Base-by-base conservation (phyloP, 441 rosid genomes). In the Adansonia grandidieri region DNA sequence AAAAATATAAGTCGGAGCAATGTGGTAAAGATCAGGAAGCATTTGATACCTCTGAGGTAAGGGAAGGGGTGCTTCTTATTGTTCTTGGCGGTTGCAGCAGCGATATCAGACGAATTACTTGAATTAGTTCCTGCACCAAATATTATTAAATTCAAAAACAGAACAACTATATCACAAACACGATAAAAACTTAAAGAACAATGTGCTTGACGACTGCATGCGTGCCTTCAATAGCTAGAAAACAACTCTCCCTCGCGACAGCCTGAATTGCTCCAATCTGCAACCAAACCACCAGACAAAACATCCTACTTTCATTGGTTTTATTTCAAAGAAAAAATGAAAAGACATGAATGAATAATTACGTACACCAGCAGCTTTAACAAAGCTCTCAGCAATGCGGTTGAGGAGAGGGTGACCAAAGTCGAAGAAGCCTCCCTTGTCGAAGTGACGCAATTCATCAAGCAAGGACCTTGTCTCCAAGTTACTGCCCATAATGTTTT, bases 391-490 rank as follows among this genome's bases (percentile, higher is more conserved):
- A 3, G 98, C 91, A 76, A 93, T 75, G 73, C 95, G 92, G 83
- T 94, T 94, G 56, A 94, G 97, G 75, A 94, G 95, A 84, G 97
- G 99, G 81, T 93, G 98, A 51, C 98, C 98, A 37, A 96, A 87
- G 81, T 94, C 99, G 77, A 96, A 87, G 78, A 88, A 83, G 51
- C 90, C 77, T 24, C 89, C 88, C 73, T 91, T 91, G 64, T 91
- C 91, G 42, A 91, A 91, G 51, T 80, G 78, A 73, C 80, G 87
- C 24, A 90, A 65, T 57, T 91, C 97, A 45, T 86, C 89, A 20
- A 89, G 76, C 65, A 88, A 84, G 0, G 91, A 81, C 65, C 88
- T 82, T 4, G 84, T 80, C 78, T 91, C 96, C 86, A 89, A 74
- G 67, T 81, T 85, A 32, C 62, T 77, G 73, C 8, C 42, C 42